phyloP scores from a whole-genome alignment of 2,329 filamentous ascomycete genomes.

The Neopestalotiopsis clavispora region DNA sequence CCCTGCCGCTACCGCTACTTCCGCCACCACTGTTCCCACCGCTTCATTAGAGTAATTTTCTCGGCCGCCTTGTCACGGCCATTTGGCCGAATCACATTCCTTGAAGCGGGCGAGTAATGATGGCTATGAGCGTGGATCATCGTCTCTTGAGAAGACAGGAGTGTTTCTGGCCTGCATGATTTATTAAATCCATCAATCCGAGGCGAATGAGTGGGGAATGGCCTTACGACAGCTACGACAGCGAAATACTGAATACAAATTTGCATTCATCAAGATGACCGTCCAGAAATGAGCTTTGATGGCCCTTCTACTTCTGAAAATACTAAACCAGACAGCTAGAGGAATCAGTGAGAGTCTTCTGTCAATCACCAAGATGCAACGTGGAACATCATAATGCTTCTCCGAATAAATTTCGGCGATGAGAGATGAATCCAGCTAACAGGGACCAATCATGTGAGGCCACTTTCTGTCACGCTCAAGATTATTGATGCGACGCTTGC shows the following conservation, averaged over 20 bases:
- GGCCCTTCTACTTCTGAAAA: no score
- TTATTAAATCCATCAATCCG: background rate
- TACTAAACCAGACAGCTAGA: no score
- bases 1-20: no score
- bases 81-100: no score
- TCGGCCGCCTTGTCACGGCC: no score
- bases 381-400: no score
- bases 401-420: no score
- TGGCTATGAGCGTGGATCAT: background rate
- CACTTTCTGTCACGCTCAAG: no score
- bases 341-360: background rate
- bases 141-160: background rate
- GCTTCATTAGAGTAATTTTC: background rate
- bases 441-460: no score
- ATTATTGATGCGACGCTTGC: no score
- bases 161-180: background rate
- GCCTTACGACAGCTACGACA: conserved; percentile 1
- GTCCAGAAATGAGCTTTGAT: background rate
- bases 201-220: background rate
- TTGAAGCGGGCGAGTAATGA: no score
- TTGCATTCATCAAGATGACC: background rate
- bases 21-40: background rate
- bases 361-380: background rate
- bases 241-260: background rate
- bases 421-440: no score